These are phyloP conservation scores for Elongisporangium prolatum DNA, from an alignment of 352 stramenopile species.

Conservation along the genomic window DNA sequence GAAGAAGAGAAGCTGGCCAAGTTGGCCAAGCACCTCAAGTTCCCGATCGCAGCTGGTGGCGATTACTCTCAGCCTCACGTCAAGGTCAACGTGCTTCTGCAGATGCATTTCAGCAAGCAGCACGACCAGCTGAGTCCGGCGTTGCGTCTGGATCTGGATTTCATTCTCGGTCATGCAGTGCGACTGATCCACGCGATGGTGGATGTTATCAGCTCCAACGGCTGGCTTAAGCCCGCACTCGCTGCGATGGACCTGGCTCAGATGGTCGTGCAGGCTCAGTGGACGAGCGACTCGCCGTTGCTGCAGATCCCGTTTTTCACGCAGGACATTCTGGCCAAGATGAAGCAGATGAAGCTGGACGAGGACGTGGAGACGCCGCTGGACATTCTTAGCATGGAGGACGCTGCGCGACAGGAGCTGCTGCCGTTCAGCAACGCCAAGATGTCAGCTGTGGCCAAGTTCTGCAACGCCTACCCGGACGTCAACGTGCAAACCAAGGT, in stretches of 20 bases:
- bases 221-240: constrained; percentile 97
- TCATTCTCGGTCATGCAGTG: constrained; percentile 88
- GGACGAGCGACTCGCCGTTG: constrained; percentile 96
- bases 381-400: constrained; percentile 91
- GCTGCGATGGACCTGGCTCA: constrained; percentile 99
- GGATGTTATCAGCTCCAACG: constrained; percentile 98
- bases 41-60: constrained; percentile 81
- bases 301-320: constrained; percentile 97
- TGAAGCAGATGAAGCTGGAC: constrained; percentile 53
- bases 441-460: constrained; percentile 97
- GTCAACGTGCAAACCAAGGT: constrained; percentile 95
- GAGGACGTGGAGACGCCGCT: constrained; percentile 77
- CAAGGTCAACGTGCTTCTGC: constrained; percentile 96
- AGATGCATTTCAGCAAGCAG: constrained; percentile 96
- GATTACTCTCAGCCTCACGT: constrained; percentile 93
- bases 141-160: constrained; percentile 90
- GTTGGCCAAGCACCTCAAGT: constrained; percentile 93
- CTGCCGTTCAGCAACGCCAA: constrained; percentile 86
- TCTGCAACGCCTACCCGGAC: constrained; percentile 99
- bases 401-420: constrained; percentile 88
- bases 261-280: constrained; percentile 98
- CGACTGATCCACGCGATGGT: constrained; percentile 97
- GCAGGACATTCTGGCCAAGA: constrained; percentile 70
- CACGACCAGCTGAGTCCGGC: constrained; percentile 88
- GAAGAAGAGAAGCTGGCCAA: constrained; percentile 94